These are phyloP conservation scores for Debaryomyces udenii DNA, from an alignment of 1,139 yeast species.

Conservation along the genomic window DNA sequence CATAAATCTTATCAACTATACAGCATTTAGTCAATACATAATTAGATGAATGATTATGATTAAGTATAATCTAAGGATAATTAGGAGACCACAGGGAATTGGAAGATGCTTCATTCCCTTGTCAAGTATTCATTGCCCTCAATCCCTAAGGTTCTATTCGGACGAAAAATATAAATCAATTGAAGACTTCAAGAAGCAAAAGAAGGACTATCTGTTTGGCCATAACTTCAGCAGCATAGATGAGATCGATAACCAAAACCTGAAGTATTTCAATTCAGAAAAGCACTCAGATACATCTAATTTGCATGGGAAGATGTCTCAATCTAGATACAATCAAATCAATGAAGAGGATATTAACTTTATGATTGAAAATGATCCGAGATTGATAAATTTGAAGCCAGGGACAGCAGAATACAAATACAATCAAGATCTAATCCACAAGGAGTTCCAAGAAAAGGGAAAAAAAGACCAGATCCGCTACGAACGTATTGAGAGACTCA, in stretches of 20 bases:
- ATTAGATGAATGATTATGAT: slow-evolving; percentile 2
- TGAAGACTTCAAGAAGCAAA: slow-evolving; percentile 44
- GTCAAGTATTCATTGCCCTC: neutral
- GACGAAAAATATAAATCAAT: slow-evolving; percentile 23
- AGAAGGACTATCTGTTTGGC: slow-evolving; percentile 40
- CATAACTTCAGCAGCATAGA: slow-evolving; percentile 32
- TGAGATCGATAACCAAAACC: slow-evolving; percentile 19
- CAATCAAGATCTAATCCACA: slow-evolving; percentile 31
- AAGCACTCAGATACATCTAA: slow-evolving; percentile 9
- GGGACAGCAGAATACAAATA: slow-evolving; percentile 46
- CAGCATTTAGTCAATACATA: too few species aligned
- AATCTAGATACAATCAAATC: slow-evolving; percentile 4
- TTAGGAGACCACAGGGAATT: neutral
- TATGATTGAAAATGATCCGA: slow-evolving; percentile 36
- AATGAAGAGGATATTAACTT: slow-evolving; percentile 28
- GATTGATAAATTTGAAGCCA: slow-evolving; percentile 31
- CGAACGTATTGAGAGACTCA: slow-evolving; percentile 39
- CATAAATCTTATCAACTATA: too few species aligned
- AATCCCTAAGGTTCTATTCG: slow-evolving; percentile 16
- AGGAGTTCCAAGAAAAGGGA: slow-evolving; percentile 29
- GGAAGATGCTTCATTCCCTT: neutral
- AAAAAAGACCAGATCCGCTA: slow-evolving; percentile 24
- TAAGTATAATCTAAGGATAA: slow-evolving; percentile 2
- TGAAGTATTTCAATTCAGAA: slow-evolving; percentile 13
- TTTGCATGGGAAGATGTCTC: slow-evolving; percentile 6